Base-by-base conservation (phyloP, 2,329 filamentous ascomycete species). In the Aspergillus niger region DNA sequence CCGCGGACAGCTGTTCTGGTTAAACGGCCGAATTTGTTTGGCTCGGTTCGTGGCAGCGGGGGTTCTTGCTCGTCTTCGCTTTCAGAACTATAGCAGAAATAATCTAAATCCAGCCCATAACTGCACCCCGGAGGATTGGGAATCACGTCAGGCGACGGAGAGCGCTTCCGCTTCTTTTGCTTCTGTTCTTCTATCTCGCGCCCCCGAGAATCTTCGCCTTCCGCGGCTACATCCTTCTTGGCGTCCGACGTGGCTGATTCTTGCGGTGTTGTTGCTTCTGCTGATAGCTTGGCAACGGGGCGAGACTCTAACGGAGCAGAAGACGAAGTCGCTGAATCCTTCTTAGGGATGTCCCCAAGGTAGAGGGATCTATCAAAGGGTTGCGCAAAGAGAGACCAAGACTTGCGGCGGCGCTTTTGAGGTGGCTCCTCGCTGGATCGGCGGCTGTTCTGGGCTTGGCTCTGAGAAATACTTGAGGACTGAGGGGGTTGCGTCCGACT, bases 81-180 rank as follows among this genome's bases (percentile, higher is more conserved):
- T 17, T 74, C 71, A 36, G 68, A 71, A 48, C 67, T 70, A 56
- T 74, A 72, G 41, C 59, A 67, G 61, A 79, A 79, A 53, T 77
- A 80, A 17, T 74, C 69, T 26, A 72, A 61, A 53, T 78, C 67
- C 67, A 80, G 64, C 10, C 78, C 77, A 67, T 78, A 80, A 53
- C 77, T 78, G 30, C 64, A 69, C 10, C 74, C 76, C 13, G 67
- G 60, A 8, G 78, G 78, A 58, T 79, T 79, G 4, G 77, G 78
- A 52, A 80, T 80, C 13, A 71, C 61, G 43, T 78, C 73, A 17
- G 76, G 77, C 38, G 76, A 76, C 5, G 71, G 71, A n/a, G 69
- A 67, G 10, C 76, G 73, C 63, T 77, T 78, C 59, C 77, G 76
- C 67, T 79, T 79, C 58, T 70, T 73, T 24, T 67, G 57, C 28